Evolutionary conservation across 1,284 basidiomycete species (phyloP).

Genomic region (Grifola frondosa): DNA sequence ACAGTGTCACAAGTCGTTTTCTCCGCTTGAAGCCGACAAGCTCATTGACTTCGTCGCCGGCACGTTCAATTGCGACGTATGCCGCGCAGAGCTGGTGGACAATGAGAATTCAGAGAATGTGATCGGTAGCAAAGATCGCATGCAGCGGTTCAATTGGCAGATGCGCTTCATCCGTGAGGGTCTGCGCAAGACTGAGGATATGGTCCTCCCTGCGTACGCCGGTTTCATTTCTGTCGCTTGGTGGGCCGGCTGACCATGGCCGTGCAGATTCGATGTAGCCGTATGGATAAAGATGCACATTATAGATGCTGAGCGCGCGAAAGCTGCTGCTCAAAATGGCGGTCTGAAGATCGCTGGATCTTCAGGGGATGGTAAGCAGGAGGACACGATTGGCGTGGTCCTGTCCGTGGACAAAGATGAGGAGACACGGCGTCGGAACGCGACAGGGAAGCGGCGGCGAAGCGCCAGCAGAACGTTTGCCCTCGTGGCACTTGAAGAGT

Average conservation of each 20-base stretch:
- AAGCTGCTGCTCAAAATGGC: conserved; percentile 44
- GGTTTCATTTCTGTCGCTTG: background rate
- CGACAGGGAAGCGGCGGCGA: conserved; percentile 70
- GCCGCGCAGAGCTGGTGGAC: conserved; percentile 80
- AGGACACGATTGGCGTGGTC: conserved; percentile 77
- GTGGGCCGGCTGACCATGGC: conserved; percentile 1
- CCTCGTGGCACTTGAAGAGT: conserved; percentile 91
- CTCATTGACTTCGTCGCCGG: conserved; percentile 70
- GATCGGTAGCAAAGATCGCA: conserved; percentile 84
- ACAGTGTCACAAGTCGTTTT: conserved; percentile 82
- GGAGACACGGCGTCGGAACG: conserved; percentile 62
- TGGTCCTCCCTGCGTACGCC: conserved; percentile 72
- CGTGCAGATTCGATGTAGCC: conserved; percentile 76
- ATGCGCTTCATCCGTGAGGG: conserved; percentile 87
- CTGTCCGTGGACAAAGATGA: conserved; percentile 84
- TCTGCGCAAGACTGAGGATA: conserved; percentile 86
- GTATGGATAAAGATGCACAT: conserved; percentile 74
- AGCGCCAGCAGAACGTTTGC: conserved; percentile 89
- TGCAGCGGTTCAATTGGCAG: conserved; percentile 94
- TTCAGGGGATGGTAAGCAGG: conserved; percentile 56
- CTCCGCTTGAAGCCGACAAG: conserved; percentile 83
- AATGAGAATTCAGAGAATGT: conserved; percentile 90
- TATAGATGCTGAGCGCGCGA: conserved; percentile 52
- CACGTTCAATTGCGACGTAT: conserved; percentile 76
- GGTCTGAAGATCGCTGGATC: conserved; percentile 74